phyloP scores from a whole-genome alignment of 306 rosid species.

The Vigna radiata region DNA sequence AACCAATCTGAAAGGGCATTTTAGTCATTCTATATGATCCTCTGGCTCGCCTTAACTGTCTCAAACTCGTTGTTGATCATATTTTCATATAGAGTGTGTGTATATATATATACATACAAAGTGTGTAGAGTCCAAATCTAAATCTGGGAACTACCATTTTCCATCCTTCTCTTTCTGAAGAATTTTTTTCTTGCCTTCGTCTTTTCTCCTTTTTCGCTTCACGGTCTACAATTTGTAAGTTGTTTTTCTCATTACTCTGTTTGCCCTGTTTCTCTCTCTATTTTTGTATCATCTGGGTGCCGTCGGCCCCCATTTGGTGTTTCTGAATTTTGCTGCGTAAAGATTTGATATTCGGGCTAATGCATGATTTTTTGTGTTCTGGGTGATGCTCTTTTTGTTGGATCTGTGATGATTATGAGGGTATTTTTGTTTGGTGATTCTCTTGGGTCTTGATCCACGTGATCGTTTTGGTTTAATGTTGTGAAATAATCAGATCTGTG shows the following conservation, averaged over 20 bases:
- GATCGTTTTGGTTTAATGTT: constrained; percentile 31
- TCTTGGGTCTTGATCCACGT: constrained; percentile 44
- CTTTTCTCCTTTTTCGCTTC: constrained; percentile 9
- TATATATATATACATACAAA: not conserved
- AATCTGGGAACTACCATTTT: constrained; percentile 29
- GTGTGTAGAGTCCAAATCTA: constrained; percentile 41
- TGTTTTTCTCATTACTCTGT: not conserved
- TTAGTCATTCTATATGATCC: not conserved
- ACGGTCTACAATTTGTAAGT: constrained; percentile 45
- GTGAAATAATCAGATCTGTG: constrained; percentile 49
- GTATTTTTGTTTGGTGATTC: not conserved
- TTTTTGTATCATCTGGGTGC: not conserved
- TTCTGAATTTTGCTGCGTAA: not conserved
- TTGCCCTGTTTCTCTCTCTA: not conserved
- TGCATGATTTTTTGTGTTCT: constrained; percentile 41
- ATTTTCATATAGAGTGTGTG: constrained; percentile 14
- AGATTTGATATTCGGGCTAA: constrained; percentile 36
- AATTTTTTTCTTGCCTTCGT: constrained; percentile 4
- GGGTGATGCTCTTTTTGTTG: constrained; percentile 46
- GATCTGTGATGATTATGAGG: constrained; percentile 53
- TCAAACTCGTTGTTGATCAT: not conserved
- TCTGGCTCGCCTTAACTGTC: constrained; percentile 26
- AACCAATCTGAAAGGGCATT: not conserved
- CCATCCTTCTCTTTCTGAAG: constrained; percentile 5
- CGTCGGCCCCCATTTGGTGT: constrained; percentile 30